Base-by-base conservation (phyloP, 2,329 filamentous ascomycete genomes). In the Hypomyces rosellus region DNA sequence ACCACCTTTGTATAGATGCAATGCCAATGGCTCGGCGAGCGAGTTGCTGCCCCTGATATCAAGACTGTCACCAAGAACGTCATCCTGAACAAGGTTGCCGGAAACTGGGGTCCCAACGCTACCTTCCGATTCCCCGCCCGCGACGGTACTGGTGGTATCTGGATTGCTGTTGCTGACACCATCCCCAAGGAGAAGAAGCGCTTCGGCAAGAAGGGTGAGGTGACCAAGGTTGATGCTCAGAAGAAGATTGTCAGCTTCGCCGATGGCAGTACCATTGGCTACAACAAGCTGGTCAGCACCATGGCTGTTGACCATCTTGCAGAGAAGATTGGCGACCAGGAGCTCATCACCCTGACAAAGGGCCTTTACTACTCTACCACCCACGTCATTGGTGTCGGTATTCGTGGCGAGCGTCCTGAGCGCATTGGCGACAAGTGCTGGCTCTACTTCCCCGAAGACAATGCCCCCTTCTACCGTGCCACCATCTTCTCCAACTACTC, bases 401-500 rank as follows among this genome's bases (percentile, higher is more conserved):
- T 99, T 65, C 89, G 93, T 66, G 93, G 93, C 59, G 81, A 79
- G 64, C 89, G 93, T 60, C 93, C 93, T 37, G 90, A 96, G 71
- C 87, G 89, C 67, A 99, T 99, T 61, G 93, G 93, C 59, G 93
- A 99, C 78, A 99, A 97, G 82, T 99, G 93, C 84, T 99, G 93
- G 85, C 79, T 99, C 59, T 99, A 99, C 82, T 99, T 97, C 84
- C 93, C 93, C 56, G 93, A 99, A 73, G 87, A 96, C 71, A 86
- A 99, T 81, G 96, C 90, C 78, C 90, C 90, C 68, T 99, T 99
- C 81, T 99, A 99, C 81, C 89, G 93, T 62, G 93, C 93, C 65
- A 99, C 93, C 66, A 97, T 99, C 76, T 99, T 99, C 83, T 97
- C 92, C 73, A 99, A 99, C 82, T 99, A 99, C 81, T 97, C 93